These are phyloP conservation scores for Fusarium palustre DNA, from an alignment of 2,329 filamentous ascomycete genomes.

Conservation along the genomic window DNA sequence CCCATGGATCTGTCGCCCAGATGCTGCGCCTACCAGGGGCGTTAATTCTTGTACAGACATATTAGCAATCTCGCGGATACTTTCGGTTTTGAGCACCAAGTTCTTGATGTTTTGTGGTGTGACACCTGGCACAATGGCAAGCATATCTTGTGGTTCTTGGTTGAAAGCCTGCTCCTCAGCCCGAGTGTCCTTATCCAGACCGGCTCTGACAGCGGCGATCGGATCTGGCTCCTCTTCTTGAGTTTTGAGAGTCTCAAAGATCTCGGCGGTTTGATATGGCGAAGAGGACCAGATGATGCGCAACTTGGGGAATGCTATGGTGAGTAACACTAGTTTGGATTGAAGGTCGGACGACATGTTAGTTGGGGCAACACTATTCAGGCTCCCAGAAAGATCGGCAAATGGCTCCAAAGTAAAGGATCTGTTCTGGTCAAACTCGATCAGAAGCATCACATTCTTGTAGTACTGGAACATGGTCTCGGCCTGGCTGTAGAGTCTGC, in stretches of 20 bases:
- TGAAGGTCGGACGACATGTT: slow-evolving; percentile 79
- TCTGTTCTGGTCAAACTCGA: slow-evolving; percentile 98
- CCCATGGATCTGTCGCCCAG: slow-evolving; percentile 77
- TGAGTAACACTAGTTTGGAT: slow-evolving; percentile 90
- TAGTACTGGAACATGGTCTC: slow-evolving; percentile 97
- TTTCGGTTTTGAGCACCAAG: slow-evolving; percentile 78
- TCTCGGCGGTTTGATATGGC: slow-evolving; percentile 96
- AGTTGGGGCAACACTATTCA: slow-evolving; percentile 71
- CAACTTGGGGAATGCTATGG: slow-evolving; percentile 88
- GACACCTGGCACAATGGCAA: slow-evolving; percentile 85
- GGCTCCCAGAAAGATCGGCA: slow-evolving; percentile 72
- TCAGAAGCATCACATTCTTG: slow-evolving; percentile 87
- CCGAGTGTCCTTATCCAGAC: slow-evolving; percentile 69
- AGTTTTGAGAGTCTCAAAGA: slow-evolving; percentile 93
- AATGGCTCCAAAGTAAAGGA: slow-evolving; percentile 93
- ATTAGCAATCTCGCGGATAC: slow-evolving; percentile 85
- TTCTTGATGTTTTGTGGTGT: slow-evolving; percentile 81
- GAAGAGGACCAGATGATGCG: slow-evolving; percentile 94
- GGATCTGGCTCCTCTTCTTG: slow-evolving; percentile 92
- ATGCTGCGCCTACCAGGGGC: slow-evolving; percentile 80
- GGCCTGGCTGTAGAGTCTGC: slow-evolving; percentile 89
- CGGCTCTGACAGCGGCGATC: slow-evolving; percentile 83
- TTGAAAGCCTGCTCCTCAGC: slow-evolving; percentile 81
- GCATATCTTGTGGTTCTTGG: slow-evolving; percentile 89
- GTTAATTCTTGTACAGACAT: slow-evolving; percentile 80